These are phyloP conservation scores for Gastrodia elata DNA, from an alignment of 106 monocot species.

Conservation along the genomic window DNA sequence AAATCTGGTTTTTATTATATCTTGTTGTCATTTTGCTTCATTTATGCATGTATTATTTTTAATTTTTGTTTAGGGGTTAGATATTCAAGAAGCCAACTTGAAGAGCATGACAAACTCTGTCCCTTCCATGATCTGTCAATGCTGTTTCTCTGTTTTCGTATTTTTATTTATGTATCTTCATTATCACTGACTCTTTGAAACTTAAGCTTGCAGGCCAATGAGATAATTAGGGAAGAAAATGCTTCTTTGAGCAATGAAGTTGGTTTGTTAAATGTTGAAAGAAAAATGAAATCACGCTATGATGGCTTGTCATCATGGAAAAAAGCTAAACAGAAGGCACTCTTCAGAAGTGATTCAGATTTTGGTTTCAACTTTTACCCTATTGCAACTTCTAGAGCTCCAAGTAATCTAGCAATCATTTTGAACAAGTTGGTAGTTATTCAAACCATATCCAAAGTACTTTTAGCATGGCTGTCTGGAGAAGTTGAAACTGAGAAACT, in stretches of 20 bases:
- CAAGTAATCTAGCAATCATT: conserved; percentile 15
- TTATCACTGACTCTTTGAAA: not conserved
- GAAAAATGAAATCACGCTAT: conserved; percentile 7
- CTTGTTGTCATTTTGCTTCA: too few species aligned
- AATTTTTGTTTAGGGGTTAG: too few species aligned
- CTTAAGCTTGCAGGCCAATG: conserved; percentile 40
- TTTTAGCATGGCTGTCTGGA: conserved; percentile 22
- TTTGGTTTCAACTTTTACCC: conserved; percentile 22
- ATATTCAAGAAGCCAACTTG: too few species aligned
- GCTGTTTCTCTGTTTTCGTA: not conserved
- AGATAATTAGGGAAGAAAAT: conserved; percentile 26
- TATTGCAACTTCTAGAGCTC: conserved; percentile 22
- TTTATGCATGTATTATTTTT: too few species aligned
- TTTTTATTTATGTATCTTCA: not conserved
- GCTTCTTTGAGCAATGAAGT: conserved; percentile 18
- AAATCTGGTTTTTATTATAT: too few species aligned
- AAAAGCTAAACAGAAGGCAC: conserved; percentile 17
- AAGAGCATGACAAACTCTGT: too few species aligned
- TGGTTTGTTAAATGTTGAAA: conserved; percentile 18
- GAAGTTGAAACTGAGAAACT: conserved; percentile 30
- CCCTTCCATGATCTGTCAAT: too few species aligned
- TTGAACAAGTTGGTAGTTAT: conserved; percentile 45
- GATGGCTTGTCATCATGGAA: conserved; percentile 15
- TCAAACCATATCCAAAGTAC: conserved; percentile 38
- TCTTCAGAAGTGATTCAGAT: conserved; percentile 18